Evolutionary conservation across 257 asterid species (phyloP).

Genomic region (Knoxia roxburghii): DNA sequence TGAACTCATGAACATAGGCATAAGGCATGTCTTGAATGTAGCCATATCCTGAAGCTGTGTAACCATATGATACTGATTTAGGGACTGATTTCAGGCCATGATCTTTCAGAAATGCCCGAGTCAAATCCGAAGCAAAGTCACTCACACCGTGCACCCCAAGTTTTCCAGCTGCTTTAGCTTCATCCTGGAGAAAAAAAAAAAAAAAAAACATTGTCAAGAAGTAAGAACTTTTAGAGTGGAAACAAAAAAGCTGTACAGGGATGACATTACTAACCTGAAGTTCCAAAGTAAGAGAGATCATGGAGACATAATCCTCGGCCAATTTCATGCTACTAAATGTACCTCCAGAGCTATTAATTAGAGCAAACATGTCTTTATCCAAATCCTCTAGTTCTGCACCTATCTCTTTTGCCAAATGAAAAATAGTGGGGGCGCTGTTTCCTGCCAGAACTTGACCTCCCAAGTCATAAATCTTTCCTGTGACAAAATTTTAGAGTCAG

Average conservation of each 20-base stretch:
- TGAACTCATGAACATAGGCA: conserved; percentile 66
- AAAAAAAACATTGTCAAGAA: not conserved
- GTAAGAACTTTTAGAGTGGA: not conserved
- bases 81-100: conserved; percentile 54
- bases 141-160: conserved; percentile 60
- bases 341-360: conserved; percentile 43
- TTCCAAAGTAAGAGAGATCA: conserved; percentile 52
- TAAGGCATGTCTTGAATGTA: conserved; percentile 73
- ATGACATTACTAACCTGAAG: conserved; percentile 37
- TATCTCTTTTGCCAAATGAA: conserved; percentile 57
- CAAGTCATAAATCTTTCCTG: conserved; percentile 66
- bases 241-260: no score
- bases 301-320: conserved; percentile 52
- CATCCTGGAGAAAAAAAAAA: conserved; percentile 37
- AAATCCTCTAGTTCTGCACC: conserved; percentile 53
- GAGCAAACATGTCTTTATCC: conserved; percentile 50
- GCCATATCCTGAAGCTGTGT: conserved; percentile 76
- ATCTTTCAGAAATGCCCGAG: conserved; percentile 48
- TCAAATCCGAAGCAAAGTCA: conserved; percentile 47
- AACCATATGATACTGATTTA: conserved; percentile 63
- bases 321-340: conserved; percentile 38
- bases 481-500: not conserved
- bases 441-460: conserved; percentile 88
- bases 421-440: conserved; percentile 66
- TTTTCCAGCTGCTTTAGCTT: conserved; percentile 52